Base-by-base conservation (phyloP, 2,329 filamentous ascomycete genomes). In the Trichoderma asperellum region DNA sequence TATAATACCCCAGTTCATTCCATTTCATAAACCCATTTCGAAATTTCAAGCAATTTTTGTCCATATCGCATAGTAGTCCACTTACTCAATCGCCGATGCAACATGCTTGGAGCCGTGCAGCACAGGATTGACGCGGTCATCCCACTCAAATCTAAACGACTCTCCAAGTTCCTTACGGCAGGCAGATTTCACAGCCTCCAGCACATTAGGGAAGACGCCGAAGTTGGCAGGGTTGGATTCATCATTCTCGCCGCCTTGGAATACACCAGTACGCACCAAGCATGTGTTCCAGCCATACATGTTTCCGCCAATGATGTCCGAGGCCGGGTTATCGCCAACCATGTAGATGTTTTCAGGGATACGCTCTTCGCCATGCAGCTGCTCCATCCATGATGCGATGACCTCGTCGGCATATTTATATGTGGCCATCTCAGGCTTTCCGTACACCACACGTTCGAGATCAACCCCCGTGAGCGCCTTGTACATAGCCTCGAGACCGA, bases 251-350 rank as follows among this genome's bases (percentile, higher is more conserved):
- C 63, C 53, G 3, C 63, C 63, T 16, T 66, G 63, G n/a, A 66
- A 66, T 3, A 66, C 63, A 21, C 63, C 63, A 29, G 63, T 66
- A 14, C 63, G 63, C n/a, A 66, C 63, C 37, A 66, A 47, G 29
- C 63, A 66, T 11, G 63, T 66, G 16, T 66, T 66, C 63, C 63
- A 66, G 18, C 63, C 63, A 11, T 66, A 66, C 63, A 66, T 66
- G 37, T 66, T 66, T 14, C 63, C 63, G 12, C 63, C 63, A 14
- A 66, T 58, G 10, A 66, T 66, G 29, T 66, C 63, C 10, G 63
- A 66, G 37, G 63, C 63, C 0, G 63, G 63, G n/a, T 66, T 66
- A n/a, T 66, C 63, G 14, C 63, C 63, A 5, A 66, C 63, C 63
- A 66, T 66, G 29, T 66, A 66, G 14, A 66, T 58, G 8, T 66